A percentile compares a stretch with the other conserved stretches of the same genome.
Conservation (phyloP, 495 filamentous ascomycete species). For the Jackrogersella minutella region DNA sequence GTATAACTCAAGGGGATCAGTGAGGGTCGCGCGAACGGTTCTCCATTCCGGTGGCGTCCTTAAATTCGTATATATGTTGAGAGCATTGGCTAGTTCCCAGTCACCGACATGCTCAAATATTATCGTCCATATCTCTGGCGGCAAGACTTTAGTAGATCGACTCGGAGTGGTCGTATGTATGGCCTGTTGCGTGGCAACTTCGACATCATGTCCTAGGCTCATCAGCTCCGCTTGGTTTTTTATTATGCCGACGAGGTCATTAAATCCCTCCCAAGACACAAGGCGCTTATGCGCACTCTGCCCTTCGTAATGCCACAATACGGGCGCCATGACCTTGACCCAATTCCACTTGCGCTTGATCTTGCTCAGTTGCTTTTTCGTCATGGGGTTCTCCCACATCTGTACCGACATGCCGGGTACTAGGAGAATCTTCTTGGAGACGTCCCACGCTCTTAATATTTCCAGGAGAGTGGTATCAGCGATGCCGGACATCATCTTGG, state of each 20-base stretch:
- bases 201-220: slow-evolving; percentile 66
- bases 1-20: slow-evolving; percentile 60
- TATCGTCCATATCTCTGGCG: slow-evolving; percentile 87
- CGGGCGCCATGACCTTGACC: slow-evolving; percentile 73
- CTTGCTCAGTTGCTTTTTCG: slow-evolving; percentile 80
- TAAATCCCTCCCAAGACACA: slow-evolving; percentile 71
- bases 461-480: slow-evolving; percentile 77
- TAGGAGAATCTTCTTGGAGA: slow-evolving; percentile 80
- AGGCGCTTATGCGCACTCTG: slow-evolving; percentile 55
- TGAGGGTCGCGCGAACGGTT: slow-evolving; percentile 48
- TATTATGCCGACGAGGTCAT: slow-evolving; percentile 69
- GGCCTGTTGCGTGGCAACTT: slow-evolving; percentile 55
- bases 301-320: slow-evolving; percentile 75
- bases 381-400: slow-evolving; percentile 89
- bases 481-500: slow-evolving; percentile 82
- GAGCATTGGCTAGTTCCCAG: slow-evolving; percentile 85
- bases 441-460: slow-evolving; percentile 81
- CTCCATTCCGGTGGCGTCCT: slow-evolving; percentile 77
- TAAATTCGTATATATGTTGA: slow-evolving; percentile 80
- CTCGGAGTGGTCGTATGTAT: slow-evolving; percentile 42
- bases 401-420: slow-evolving; percentile 82
- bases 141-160: slow-evolving; percentile 57
- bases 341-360: slow-evolving; percentile 82
- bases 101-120: slow-evolving; percentile 84
- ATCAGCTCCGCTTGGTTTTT: slow-evolving; percentile 71